Evolutionary conservation across 2,329 filamentous ascomycete species (phyloP).

Genomic region (Fusarium sp.): DNA sequence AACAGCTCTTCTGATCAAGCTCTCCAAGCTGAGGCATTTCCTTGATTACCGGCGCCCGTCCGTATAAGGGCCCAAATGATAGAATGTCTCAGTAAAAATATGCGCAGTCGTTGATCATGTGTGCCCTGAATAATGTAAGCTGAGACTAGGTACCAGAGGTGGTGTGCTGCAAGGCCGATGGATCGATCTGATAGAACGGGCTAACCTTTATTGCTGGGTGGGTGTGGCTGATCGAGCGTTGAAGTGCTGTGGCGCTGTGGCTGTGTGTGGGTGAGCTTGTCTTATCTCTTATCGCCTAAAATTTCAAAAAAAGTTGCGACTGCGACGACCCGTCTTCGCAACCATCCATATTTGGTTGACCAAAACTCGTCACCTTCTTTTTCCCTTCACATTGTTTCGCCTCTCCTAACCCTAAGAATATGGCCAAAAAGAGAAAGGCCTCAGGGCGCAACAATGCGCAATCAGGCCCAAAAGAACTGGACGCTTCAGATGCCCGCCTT

Average conservation of each 20-base stretch:
- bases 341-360: background rate
- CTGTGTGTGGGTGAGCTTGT: background rate
- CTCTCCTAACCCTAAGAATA: conserved; percentile 45
- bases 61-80: background rate
- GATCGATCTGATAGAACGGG: background rate
- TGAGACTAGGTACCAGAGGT: background rate
- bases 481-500: conserved; percentile 70
- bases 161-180: background rate
- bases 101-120: conserved; percentile 22
- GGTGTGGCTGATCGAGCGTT: background rate
- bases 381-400: background rate
- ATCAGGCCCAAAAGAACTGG: conserved; percentile 64
- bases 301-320: conserved; percentile 39
- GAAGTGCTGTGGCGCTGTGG: background rate
- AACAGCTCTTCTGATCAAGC: background rate
- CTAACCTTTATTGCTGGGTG: background rate
- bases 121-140: conserved; percentile 11
- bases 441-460: conserved; percentile 59
- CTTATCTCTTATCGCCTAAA: conserved; percentile 39
- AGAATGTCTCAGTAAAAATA: conserved; percentile 15
- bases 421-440: conserved; percentile 79
- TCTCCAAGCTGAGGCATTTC: conserved; percentile 6
- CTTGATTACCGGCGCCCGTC: background rate
- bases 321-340: conserved; percentile 14
- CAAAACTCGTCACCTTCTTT: background rate